Percentiles rank a stretch among this genome's conserved stretches.
Evolutionary conservation across 345 rosid species (phyloP).

Genomic region (Crucihimalaya himalaica): DNA sequence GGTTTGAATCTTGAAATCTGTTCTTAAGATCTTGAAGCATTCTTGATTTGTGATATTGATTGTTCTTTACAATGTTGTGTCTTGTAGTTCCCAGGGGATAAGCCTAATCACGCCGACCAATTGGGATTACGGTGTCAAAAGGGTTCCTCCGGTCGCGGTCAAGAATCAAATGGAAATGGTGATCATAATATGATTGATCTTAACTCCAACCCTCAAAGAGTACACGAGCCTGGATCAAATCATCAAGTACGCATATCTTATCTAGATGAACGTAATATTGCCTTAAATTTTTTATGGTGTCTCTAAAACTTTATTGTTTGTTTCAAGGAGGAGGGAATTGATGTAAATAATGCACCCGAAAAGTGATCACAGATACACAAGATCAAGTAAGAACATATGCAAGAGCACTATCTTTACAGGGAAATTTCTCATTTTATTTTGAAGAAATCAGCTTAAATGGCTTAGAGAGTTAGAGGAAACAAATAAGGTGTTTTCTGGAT

Average conservation of each 20-base stretch:
- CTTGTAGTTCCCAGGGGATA: conserved; percentile 75
- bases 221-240: conserved; percentile 56
- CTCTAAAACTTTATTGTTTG: conserved; percentile 1
- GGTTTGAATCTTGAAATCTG: conserved; percentile 44
- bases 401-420: neutral
- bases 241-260: conserved; percentile 49
- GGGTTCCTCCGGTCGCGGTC: conserved; percentile 34
- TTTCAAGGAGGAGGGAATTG: conserved; percentile 49
- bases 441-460: conserved; percentile 16
- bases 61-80: conserved; percentile 1
- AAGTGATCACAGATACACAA: conserved; percentile 44
- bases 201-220: conserved; percentile 65
- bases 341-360: conserved; percentile 48
- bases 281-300: neutral
- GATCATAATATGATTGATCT: conserved; percentile 65
- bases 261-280: conserved; percentile 1
- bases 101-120: conserved; percentile 45
- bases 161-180: conserved; percentile 39
- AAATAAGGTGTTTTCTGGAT: neutral
- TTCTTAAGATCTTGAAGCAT: neutral
- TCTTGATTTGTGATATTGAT: neutral
- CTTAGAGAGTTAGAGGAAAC: conserved; percentile 1
- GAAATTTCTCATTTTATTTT: conserved; percentile 6
- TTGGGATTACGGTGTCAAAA: conserved; percentile 38
- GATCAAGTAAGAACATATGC: conserved; percentile 36